Evolutionary conservation across 1,284 basidiomycete genomes (phyloP).

Genomic region (Puccinia coronata): DNA sequence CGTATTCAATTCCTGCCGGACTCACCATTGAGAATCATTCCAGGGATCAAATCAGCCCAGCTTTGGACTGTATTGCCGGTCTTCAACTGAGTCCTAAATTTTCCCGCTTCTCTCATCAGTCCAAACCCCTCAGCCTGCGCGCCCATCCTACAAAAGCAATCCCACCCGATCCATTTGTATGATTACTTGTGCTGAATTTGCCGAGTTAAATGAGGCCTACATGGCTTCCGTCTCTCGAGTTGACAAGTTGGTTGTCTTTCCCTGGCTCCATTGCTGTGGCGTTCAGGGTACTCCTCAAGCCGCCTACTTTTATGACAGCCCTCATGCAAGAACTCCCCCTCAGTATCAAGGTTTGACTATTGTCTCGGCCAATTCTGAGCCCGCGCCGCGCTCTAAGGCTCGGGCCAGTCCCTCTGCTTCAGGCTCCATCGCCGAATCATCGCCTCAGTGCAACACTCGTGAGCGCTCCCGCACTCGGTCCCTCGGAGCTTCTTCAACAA

Average conservation of each 20-base stretch:
- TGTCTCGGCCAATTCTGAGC: slow-evolving; percentile 26
- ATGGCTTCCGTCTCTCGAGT: slow-evolving; percentile 22
- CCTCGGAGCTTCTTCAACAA: slow-evolving; percentile 11
- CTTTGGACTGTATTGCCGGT: slow-evolving; percentile 14
- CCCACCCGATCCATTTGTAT: slow-evolving; percentile 15
- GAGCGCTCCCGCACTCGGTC: slow-evolving; percentile 14
- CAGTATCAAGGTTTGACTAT: slow-evolving; percentile 28
- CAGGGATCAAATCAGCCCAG: too few species aligned
- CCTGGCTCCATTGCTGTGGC: slow-evolving; percentile 39
- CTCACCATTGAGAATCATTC: neutral
- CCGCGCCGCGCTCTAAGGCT: slow-evolving; percentile 50
- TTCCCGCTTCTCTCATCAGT: slow-evolving; percentile 24
- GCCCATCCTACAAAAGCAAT: neutral
- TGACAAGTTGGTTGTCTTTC: slow-evolving; percentile 33
- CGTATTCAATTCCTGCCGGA: too few species aligned
- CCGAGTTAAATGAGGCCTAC: slow-evolving; percentile 22
- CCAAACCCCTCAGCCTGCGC: slow-evolving; percentile 12
- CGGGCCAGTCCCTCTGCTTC: slow-evolving; percentile 46
- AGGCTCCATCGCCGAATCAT: neutral
- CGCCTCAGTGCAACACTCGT: neutral
- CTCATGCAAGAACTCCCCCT: slow-evolving; percentile 19
- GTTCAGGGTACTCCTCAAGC: slow-evolving; percentile 28
- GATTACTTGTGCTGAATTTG: slow-evolving; percentile 35
- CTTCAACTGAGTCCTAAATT: slow-evolving; percentile 8
- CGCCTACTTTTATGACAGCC: slow-evolving; percentile 11